Evolutionary conservation across 331 rosid genomes (phyloP).

Genomic region (Rhamnella rubrinervis): DNA sequence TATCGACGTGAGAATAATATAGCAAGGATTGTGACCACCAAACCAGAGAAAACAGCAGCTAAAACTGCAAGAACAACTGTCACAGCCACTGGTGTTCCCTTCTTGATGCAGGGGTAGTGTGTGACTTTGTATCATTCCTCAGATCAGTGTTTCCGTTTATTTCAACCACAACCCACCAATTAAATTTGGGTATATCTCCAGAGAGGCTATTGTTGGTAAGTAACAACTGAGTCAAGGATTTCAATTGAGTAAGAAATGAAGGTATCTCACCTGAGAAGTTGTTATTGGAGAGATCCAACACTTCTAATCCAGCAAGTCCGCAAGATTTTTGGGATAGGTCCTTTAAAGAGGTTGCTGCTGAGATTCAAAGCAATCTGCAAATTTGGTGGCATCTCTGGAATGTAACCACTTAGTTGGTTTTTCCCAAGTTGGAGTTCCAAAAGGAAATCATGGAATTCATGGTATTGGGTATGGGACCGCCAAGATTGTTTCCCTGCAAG

Average conservation of each 20-base stretch:
- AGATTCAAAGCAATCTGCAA: conserved; percentile 75
- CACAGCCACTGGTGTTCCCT: conserved; percentile 26
- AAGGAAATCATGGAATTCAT: conserved; percentile 29
- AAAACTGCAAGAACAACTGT: conserved; percentile 47
- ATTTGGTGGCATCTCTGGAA: conserved; percentile 59
- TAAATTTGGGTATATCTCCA: conserved; percentile 46
- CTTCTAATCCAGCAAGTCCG: conserved; percentile 32
- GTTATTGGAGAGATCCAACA: conserved; percentile 86
- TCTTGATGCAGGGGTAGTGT: not conserved
- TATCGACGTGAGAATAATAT: conserved; percentile 37
- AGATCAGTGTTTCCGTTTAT: conserved; percentile 27
- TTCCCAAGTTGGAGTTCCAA: conserved; percentile 71
- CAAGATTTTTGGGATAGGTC: conserved; percentile 47
- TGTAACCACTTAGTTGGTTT: conserved; percentile 48
- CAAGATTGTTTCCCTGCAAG: conserved; percentile 54
- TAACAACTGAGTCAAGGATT: conserved; percentile 42
- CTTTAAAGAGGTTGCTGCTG: conserved; percentile 61
- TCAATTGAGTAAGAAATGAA: conserved; percentile 9
- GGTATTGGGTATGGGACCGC: conserved; percentile 47
- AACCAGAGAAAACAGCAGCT: conserved; percentile 45
- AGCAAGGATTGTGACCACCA: conserved; percentile 35
- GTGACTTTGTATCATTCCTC: not conserved
- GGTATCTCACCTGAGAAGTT: conserved; percentile 59
- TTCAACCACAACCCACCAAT: not conserved
- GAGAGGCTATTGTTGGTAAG: conserved; percentile 58